Evolutionary conservation across 1,284 basidiomycete species (phyloP), one percentile per base, ranked within the genome.

Genomic region (Moesziomyces sp.): DNA sequence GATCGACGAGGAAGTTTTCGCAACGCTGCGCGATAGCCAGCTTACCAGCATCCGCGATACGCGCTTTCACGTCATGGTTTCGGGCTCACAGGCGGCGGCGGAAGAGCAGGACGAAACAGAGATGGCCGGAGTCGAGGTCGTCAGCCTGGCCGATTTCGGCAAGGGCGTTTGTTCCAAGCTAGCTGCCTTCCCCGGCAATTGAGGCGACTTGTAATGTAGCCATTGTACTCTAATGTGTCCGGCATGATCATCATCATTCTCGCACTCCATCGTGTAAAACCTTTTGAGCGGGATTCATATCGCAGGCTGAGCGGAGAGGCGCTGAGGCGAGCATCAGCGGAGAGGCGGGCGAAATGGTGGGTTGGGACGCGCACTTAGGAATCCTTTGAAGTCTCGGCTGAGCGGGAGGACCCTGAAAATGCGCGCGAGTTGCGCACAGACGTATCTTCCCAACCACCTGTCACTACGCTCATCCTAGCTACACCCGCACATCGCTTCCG

Each of bases 61-160:
- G 3, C 44, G 70, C 9, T 73, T 73, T 53, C 63, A 73, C 43
- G 70, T 73, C 8, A 13, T 67, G 46, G 60, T 73, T 1, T 44
- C 58, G 18, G 19, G 42, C 38, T 18, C 30, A n/a, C 52, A 16
- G 35, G 21, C 34, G 16, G 21, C 34, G 16, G 53, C 35, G 11
- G 49, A n/a, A 10, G 23, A 58, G 38, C 42, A 19, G 45, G 19
- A 45, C 2, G 70, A 73, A 24, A 57, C 55, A 21, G 51, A 62
- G 28, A 10, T 46, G 14, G 63, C 64, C 0, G 70, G 70, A 7
- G 34, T 73, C 6, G 70, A 73, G 43, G 30, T 40, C 10, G 57
- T 67, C 18, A 53, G 28, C 14, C 23, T 63, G 19, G 30, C 9
- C 11, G 51, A 63, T 21, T 28, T 67, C 5, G 50, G 26, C n/a